Evolutionary conservation across 169 alveolate genomes (phyloP), one percentile per base, ranked within the genome.

Genomic region (Babesia bigemina): DNA sequence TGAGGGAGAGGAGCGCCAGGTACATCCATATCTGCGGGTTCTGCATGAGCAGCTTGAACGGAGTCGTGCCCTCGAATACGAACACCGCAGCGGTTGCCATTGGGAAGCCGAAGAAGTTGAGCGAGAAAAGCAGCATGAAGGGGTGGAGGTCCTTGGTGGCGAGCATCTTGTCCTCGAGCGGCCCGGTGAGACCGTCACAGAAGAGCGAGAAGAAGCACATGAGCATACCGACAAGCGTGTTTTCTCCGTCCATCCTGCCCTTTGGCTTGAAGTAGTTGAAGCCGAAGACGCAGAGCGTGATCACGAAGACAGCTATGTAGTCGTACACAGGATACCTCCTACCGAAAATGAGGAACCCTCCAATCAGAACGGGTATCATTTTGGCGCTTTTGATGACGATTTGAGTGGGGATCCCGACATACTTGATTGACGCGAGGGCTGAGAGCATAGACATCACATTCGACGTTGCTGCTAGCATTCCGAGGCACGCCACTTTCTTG

Each of bases 111-210:
- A 92, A 91, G 29, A 86, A 58, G 79, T 94, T 94, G 29, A 93
- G 91, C 39, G 85, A 74, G 77, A 94, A 92, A 95, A 94, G 94
- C 60, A 93, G 74, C 63, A 84, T 53, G 53, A 83, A 70, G n/a
- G 97, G 91, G 49, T 91, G 69, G 24, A 94, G 86, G 50, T 92
- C 91, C 53, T 86, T 86, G 70, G 85, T 81, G 22, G 92, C 74
- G 26, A 91, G 79, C 70, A 94, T 81, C 66, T 91, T 86, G 69
- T 94, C 97, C 91, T 94, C 97, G 39, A 94, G 79, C 14, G 97
- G 97, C 21, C 97, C 97, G 9, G 96, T 94, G 47, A 92, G 66
- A 10, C 96, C 96, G 63, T 94, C 97, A 53, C 95, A 92, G n/a
- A 94, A 45, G 45, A 94, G 81, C 11, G 97, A 93, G 17, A 90